Base-by-base conservation (phyloP, 495 filamentous ascomycete genomes). In the Cudoniella acicularis region DNA sequence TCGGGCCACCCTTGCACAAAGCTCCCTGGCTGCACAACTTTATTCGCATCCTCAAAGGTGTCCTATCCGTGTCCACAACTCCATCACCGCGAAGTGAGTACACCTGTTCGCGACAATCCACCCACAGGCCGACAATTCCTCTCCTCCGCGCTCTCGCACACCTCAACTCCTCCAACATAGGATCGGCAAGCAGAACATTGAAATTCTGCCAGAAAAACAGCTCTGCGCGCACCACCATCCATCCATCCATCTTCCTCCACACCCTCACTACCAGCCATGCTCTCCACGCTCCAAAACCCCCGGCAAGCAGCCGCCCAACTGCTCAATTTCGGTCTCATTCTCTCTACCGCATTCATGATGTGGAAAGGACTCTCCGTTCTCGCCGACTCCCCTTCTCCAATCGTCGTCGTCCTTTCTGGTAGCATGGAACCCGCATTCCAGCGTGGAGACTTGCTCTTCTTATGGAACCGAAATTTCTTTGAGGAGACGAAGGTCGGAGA, bases 401-500 rank as follows among this genome's bases (percentile, higher is more conserved):
- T 98, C 64, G 94, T 97, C 59, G 94, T 97, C 43, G 94, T 98
- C 1, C 80, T 98, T 13, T 94, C 90, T 1, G 94, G 94, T 2
- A 89, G 84, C 50, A 98, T 98, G 94, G 94, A 98, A 66, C 94
- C 94, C 0, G 94, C 95, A 2, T 98, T 98, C 74, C 92, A 97
- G 69, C 80, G 94, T 57, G 94, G 94, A 36, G 94, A 98, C 72
- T 76, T 98, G 2, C 79, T 98, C 10, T 89, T 98, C 66, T 76
- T 98, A 10, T 98, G 93, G 92, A 98, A 98, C 70, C 81, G 94
- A 36, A 89, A 91, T 63, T 69, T 86, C 22, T 65, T 78, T 60
- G 59, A 74, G 69, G 83, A 89, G 63, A 88, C 86, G 1, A 77
- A 88, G 67, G 79, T 96, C 21, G 92, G 91, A 54, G 92, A 96